Conservation (phyloP, 2,329 filamentous ascomycete species). For the Aciculosporium take region DNA sequence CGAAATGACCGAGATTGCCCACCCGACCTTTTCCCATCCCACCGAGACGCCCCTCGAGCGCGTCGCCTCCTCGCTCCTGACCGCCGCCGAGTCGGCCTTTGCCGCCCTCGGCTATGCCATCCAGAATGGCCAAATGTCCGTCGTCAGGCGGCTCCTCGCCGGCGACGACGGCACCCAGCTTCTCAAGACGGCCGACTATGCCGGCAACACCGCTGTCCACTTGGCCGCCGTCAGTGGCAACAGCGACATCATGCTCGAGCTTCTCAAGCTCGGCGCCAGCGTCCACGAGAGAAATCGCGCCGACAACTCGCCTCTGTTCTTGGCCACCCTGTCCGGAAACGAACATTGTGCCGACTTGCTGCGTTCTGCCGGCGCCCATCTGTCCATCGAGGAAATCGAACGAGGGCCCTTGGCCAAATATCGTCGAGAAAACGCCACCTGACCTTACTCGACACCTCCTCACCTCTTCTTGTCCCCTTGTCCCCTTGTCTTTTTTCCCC, state of each 20-base stretch:
- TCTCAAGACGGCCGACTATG: constrained; percentile 64
- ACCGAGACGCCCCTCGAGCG: constrained; percentile 35
- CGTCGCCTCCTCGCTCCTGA: constrained; percentile 26
- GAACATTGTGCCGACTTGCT: constrained; percentile 39
- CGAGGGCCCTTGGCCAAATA: constrained; percentile 13
- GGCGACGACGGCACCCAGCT: constrained; percentile 52
- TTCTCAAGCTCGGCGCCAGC: constrained; percentile 48
- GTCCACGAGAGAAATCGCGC: constrained; percentile 52
- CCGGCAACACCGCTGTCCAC: constrained; percentile 58
- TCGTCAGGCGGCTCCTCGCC: constrained; percentile 52
- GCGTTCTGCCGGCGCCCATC: constrained; percentile 42
- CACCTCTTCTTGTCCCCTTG: too few relatives aligned
- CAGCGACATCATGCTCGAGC: constrained; percentile 39
- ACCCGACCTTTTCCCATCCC: constrained; percentile 65
- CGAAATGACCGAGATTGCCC: constrained; percentile 66
- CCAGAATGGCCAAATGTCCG: constrained; percentile 50
- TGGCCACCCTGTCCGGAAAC: constrained; percentile 45
- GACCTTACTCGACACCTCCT: too few relatives aligned
- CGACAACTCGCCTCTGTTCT: constrained; percentile 50
- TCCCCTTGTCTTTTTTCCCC: too few relatives aligned
- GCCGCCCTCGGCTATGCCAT: constrained; percentile 71
- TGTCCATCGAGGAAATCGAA: constrained; percentile 30
- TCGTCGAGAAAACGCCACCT: constrained; percentile 2
- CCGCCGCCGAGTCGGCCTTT: constrained; percentile 47
- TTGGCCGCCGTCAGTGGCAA: constrained; percentile 42